These are phyloP conservation scores for Exophiala lecanii-corni DNA, from an alignment of 2,329 filamentous ascomycete genomes.

Conservation along the genomic window DNA sequence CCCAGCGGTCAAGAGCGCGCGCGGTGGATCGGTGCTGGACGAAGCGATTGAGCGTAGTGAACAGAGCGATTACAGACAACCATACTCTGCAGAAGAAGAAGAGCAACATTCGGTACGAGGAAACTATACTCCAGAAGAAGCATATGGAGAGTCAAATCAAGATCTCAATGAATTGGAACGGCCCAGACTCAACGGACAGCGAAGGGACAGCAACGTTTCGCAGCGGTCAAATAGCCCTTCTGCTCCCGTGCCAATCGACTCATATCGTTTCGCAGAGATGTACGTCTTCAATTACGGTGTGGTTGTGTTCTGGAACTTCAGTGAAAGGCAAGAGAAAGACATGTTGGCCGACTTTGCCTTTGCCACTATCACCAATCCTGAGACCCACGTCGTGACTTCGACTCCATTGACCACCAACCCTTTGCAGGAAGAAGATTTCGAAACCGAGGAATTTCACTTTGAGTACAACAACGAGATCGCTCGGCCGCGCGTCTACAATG, in stretches of 20 bases:
- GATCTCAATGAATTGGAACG: constrained; percentile 27
- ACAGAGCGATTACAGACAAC: constrained; percentile 80
- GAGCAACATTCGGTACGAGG: constrained; percentile 44
- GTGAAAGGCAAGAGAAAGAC: constrained; percentile 91
- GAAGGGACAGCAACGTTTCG: constrained; percentile 24
- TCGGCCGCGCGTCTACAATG: constrained; percentile 89
- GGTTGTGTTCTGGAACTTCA: constrained; percentile 98
- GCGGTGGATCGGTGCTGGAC: constrained; percentile 86
- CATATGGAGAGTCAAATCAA: constrained; percentile 24
- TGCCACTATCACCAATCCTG: constrained; percentile 34
- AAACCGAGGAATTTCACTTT: constrained; percentile 98
- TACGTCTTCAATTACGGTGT: constrained; percentile 97
- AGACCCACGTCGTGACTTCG: constrained; percentile 31
- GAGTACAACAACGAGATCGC: constrained; percentile 87
- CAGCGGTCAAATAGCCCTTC: constrained; percentile 45
- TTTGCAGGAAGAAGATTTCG: constrained; percentile 82
- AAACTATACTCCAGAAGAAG: constrained; percentile 33
- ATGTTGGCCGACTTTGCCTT: constrained; percentile 93
- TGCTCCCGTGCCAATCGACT: constrained; percentile 58
- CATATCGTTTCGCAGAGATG: constrained; percentile 84
- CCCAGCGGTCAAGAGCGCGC: constrained; percentile 85
- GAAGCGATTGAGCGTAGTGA: constrained; percentile 96
- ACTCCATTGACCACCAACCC: constrained; percentile 71
- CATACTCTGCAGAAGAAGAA: constrained; percentile 73
- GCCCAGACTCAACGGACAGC: constrained; percentile 30